Base-by-base conservation (phyloP, 2,329 filamentous ascomycete species). In the Amauroascus verrucosus region DNA sequence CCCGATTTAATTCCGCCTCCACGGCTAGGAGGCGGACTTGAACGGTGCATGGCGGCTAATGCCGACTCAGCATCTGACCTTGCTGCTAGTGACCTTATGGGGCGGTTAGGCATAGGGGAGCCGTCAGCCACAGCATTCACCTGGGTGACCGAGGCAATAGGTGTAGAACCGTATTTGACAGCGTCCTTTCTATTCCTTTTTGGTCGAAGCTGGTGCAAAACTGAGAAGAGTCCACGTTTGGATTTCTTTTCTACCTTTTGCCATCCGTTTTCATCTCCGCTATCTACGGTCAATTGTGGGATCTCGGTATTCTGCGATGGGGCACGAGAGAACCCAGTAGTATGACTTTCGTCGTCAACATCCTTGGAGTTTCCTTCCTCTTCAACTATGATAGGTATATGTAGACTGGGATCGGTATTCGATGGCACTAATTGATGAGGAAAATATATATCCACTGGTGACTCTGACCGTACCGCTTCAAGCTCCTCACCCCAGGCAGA, bases 41-140 rank as follows among this genome's bases (percentile, higher is more conserved):
- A 61, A 32, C 64, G 62, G 41, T 71, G 69, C 14, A 73, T 65
- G 1, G 69, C 64, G 5, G 67, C 61, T 5, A 75, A 59, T 13
- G 67, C 65, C 53, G 64, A 64, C 28, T 69, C 66, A 3, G 72
- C 72, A 26, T 66, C 65, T 2, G 71, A 72, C 26, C 56, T 55
- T 38, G 53, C 58, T 24, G 64, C 63, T 22, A 52, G 51, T 52
- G 63, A 54, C 52, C 61, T 30, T 56, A 16, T 49, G 53, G 40
- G 56, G 59, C 30, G 55, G 58, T 40, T 58, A 32, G 14, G 54
- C 51, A n/a, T 56, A 60, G 50, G 20, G 57, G 63, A 48, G 59
- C 66, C 33, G 62, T 64, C 16, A 62, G 64, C 69, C 53, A 62
- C 60, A 35, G 63, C 69, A 37, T 67, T 56, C 24, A 57, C 59